Percentiles rank a stretch among this genome's conserved stretches.
Evolutionary conservation across 2,329 filamentous ascomycete species (phyloP).

Genomic region (Scedosporium boydii): DNA sequence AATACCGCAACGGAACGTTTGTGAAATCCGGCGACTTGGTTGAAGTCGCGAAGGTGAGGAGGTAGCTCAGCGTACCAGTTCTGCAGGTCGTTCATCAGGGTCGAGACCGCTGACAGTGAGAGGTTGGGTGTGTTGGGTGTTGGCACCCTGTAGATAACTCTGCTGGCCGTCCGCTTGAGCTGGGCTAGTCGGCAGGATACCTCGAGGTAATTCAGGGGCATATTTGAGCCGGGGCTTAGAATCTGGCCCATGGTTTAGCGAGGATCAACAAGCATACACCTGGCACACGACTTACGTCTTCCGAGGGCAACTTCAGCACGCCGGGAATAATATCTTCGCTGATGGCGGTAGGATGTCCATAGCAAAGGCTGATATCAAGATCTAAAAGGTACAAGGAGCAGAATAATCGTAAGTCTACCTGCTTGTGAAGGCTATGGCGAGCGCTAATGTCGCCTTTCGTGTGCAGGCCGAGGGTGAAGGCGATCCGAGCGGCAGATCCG

Average conservation of each 20-base stretch:
- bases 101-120: constrained; percentile 12
- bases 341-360: constrained; percentile 17
- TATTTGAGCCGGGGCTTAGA: constrained; percentile 16
- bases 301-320: constrained; percentile 10
- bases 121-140: not conserved
- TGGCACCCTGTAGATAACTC: constrained; percentile 1
- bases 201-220: constrained; percentile 16
- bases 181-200: constrained; percentile 15
- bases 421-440: constrained; percentile 14
- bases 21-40: constrained; percentile 13
- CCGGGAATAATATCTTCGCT: constrained; percentile 12
- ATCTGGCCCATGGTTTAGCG: constrained; percentile 11
- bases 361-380: constrained; percentile 15
- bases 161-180: constrained; percentile 13
- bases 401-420: constrained; percentile 16
- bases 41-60: constrained; percentile 14
- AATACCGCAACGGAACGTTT: constrained; percentile 16
- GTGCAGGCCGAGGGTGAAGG: constrained; percentile 16
- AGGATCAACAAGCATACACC: not conserved
- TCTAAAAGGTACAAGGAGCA: constrained; percentile 17
- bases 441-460: constrained; percentile 13
- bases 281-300: constrained; percentile 9
- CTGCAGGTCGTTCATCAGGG: constrained; percentile 10
- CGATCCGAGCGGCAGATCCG: constrained; percentile 16
- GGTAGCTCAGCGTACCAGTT: constrained; percentile 15